Evolutionary conservation across 148 eudicot genomes (phyloP).

Genomic region (Polygonum maritimum): DNA sequence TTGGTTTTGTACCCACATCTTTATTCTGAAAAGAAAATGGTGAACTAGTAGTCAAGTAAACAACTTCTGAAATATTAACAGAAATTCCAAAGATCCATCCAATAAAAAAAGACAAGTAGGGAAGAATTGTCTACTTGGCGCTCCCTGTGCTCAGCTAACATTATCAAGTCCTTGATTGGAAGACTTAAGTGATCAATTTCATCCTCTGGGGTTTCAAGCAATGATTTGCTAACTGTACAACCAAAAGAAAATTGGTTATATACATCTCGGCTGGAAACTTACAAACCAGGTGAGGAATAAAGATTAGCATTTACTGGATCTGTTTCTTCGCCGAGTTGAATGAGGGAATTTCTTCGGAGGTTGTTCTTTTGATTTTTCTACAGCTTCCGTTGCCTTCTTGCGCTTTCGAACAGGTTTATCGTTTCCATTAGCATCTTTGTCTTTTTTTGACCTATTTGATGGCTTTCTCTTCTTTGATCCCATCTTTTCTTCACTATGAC

Average conservation of each 20-base stretch:
- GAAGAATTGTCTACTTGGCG: conserved; percentile 26
- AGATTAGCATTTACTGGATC: conserved; percentile 41
- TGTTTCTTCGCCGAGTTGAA: conserved; percentile 45
- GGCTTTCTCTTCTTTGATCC: conserved; percentile 21
- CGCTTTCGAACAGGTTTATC: conserved; percentile 11
- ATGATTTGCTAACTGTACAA: conserved; percentile 47
- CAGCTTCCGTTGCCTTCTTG: conserved; percentile 35
- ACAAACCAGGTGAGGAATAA: neutral
- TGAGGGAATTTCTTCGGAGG: conserved; percentile 69
- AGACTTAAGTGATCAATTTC: conserved; percentile 48
- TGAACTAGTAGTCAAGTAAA: neutral
- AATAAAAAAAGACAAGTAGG: conserved; percentile 7
- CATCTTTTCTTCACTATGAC: conserved; percentile 25
- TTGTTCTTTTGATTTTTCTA: conserved; percentile 21
- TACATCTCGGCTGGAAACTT: neutral
- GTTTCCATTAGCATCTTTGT: conserved; percentile 22
- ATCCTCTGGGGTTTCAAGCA: conserved; percentile 74
- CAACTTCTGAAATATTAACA: neutral
- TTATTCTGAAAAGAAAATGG: conserved; percentile 41
- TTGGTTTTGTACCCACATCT: conserved; percentile 24
- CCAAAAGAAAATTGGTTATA: neutral
- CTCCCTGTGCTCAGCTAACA: conserved; percentile 61
- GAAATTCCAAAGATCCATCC: neutral
- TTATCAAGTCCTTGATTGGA: conserved; percentile 54
- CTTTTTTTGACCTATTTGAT: conserved; percentile 31